Evolutionary conservation across 2,329 filamentous ascomycete genomes (phyloP).

Genomic region (Alternaria sp.): DNA sequence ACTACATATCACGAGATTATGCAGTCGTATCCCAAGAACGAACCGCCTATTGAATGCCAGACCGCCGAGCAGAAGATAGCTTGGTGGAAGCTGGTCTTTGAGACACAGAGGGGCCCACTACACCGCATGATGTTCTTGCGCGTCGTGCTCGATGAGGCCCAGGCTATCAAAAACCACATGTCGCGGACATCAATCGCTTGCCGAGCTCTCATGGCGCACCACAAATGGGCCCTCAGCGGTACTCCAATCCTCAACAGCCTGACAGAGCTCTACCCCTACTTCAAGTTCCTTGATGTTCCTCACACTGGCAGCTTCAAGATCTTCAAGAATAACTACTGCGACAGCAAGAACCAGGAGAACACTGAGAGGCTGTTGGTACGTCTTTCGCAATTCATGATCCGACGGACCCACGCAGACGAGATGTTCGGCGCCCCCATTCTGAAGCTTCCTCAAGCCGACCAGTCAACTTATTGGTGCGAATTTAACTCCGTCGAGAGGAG

Average conservation of each 20-base stretch:
- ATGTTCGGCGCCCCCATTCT: conserved; percentile 62
- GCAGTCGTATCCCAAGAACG: conserved; percentile 51
- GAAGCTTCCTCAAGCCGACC: conserved; percentile 58
- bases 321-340: conserved; percentile 55
- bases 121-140: conserved; percentile 52
- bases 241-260: conserved; percentile 50
- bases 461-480: conserved; percentile 51
- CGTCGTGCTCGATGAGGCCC: conserved; percentile 64
- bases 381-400: conserved; percentile 58
- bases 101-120: conserved; percentile 40
- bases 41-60: conserved; percentile 45
- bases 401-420: conserved; percentile 60
- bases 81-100: conserved; percentile 45
- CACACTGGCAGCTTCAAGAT: conserved; percentile 50
- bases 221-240: conserved; percentile 54
- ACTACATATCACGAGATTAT: conserved; percentile 54
- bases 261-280: conserved; percentile 47
- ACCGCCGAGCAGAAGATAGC: conserved; percentile 49
- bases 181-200: conserved; percentile 54
- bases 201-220: conserved; percentile 46
- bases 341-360: conserved; percentile 35
- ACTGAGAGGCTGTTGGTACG: conserved; percentile 46
- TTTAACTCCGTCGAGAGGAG: conserved; percentile 61
- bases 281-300: conserved; percentile 54
- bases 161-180: conserved; percentile 60